Conservation (phyloP, 2,329 filamentous ascomycete genomes). For the Huntiella savannae region DNA sequence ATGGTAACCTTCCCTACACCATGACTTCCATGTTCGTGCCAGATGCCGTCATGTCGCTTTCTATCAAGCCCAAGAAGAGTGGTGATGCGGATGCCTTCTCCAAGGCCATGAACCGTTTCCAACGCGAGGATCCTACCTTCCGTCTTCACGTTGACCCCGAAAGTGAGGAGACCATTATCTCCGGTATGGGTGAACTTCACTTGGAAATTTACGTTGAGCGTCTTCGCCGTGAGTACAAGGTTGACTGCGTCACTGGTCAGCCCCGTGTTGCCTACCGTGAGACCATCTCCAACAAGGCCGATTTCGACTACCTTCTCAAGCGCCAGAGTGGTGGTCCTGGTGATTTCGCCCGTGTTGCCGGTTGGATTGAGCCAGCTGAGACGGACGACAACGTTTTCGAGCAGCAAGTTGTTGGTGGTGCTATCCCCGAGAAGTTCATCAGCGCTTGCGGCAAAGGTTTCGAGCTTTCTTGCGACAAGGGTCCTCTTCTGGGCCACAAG, state of each 20-base stretch:
- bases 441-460: constrained; percentile 93
- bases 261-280: constrained; percentile 95
- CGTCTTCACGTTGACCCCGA: constrained; percentile 81
- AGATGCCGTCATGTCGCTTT: constrained; percentile 93
- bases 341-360: constrained; percentile 83
- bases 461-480: constrained; percentile 61
- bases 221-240: constrained; percentile 88
- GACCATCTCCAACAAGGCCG: constrained; percentile 60
- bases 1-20: constrained; percentile 75
- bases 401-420: constrained; percentile 70
- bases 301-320: constrained; percentile 86
- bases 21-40: constrained; percentile 98
- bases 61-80: constrained; percentile 86
- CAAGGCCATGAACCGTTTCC: constrained; percentile 97
- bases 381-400: constrained; percentile 61
- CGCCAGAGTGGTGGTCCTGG: constrained; percentile 91
- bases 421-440: constrained; percentile 89
- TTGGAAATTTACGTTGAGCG: constrained; percentile 95
- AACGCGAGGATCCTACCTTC: constrained; percentile 96
- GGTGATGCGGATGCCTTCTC: constrained; percentile 88
- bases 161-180: constrained; percentile 92
- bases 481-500: constrained; percentile 78
- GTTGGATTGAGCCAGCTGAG: constrained; percentile 74
- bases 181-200: constrained; percentile 94
- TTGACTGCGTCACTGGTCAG: constrained; percentile 87